Percentiles rank a stretch among this genome's conserved stretches.
These are phyloP conservation scores for Aureobasidium sp. DNA, from an alignment of 2,329 filamentous ascomycete species.

Conservation along the genomic window DNA sequence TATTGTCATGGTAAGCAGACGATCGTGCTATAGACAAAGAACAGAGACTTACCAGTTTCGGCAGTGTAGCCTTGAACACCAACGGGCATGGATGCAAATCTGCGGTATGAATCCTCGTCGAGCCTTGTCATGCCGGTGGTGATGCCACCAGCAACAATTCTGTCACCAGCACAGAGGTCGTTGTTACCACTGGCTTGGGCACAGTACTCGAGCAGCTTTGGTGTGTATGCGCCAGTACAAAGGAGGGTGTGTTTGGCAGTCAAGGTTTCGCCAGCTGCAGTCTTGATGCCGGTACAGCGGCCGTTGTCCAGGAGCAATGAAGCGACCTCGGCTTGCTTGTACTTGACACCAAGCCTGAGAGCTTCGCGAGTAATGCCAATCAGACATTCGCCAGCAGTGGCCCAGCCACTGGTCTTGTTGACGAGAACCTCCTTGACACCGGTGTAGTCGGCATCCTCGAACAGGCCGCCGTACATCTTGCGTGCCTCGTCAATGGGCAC, in stretches of 20 bases:
- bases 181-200: constrained; percentile 36
- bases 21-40: background rate
- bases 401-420: constrained; percentile 55
- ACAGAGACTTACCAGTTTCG: constrained; percentile 19
- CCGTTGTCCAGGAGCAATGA: constrained; percentile 41
- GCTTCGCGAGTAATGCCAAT: constrained; percentile 44
- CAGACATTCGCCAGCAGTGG: constrained; percentile 51
- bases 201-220: constrained; percentile 38
- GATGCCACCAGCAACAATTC: constrained; percentile 50
- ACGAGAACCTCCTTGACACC: constrained; percentile 51
- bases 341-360: constrained; percentile 50
- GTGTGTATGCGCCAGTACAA: constrained; percentile 35
- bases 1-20: constrained; percentile 21
- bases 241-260: constrained; percentile 30
- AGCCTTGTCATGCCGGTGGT: constrained; percentile 40
- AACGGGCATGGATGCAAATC: constrained; percentile 34
- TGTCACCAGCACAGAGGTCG: constrained; percentile 43
- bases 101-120: constrained; percentile 27
- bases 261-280: constrained; percentile 25
- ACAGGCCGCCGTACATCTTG: constrained; percentile 48
- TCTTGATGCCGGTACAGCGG: constrained; percentile 35
- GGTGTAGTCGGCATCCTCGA: constrained; percentile 51
- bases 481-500: constrained; percentile 46
- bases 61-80: constrained; percentile 38
- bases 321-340: constrained; percentile 45